These are phyloP conservation scores for Diplodia mutila DNA, from an alignment of 2,329 filamentous ascomycete species.

Conservation along the genomic window DNA sequence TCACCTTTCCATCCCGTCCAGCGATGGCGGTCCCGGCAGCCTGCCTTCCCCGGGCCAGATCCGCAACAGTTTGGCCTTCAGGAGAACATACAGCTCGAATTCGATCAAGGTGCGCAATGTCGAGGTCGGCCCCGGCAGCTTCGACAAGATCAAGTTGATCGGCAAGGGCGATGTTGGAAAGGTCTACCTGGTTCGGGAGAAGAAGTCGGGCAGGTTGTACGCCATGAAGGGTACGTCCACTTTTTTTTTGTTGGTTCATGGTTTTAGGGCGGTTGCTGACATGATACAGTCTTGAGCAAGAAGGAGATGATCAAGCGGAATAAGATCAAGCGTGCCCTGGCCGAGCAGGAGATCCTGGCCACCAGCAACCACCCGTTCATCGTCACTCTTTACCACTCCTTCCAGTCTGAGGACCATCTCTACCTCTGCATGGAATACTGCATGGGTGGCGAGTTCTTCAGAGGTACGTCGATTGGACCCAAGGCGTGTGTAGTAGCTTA, in stretches of 20 bases:
- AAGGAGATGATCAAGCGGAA: conserved; percentile 99
- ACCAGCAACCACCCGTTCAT: conserved; percentile 99
- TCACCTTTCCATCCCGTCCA: conserved; percentile 41
- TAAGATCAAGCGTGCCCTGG: conserved; percentile 98
- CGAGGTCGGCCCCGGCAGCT: conserved; percentile 91
- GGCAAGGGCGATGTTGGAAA: conserved; percentile 99
- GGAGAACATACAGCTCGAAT: conserved; percentile 97
- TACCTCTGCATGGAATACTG: conserved; percentile 99
- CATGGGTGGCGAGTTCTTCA: conserved; percentile 97
- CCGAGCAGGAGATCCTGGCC: conserved; percentile 96
- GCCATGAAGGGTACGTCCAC: conserved; percentile 87
- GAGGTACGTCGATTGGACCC: conserved; percentile 54
- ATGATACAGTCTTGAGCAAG: conserved; percentile 81
- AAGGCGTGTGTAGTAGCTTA: not conserved
- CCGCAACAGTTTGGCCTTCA: conserved; percentile 72
- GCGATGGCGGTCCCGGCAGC: conserved; percentile 50
- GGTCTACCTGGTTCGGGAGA: conserved; percentile 95
- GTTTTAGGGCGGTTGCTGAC: conserved; percentile 34
- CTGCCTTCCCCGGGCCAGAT: conserved; percentile 69
- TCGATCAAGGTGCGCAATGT: conserved; percentile 98
- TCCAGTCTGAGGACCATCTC: conserved; percentile 97
- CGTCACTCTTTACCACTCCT: conserved; percentile 97
- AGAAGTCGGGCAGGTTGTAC: conserved; percentile 93
- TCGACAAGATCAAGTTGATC: conserved; percentile 99
- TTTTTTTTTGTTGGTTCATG: not conserved